Evolutionary conservation across 1,139 yeast genomes (phyloP).

Genomic region (Hansenula lynferdii): DNA sequence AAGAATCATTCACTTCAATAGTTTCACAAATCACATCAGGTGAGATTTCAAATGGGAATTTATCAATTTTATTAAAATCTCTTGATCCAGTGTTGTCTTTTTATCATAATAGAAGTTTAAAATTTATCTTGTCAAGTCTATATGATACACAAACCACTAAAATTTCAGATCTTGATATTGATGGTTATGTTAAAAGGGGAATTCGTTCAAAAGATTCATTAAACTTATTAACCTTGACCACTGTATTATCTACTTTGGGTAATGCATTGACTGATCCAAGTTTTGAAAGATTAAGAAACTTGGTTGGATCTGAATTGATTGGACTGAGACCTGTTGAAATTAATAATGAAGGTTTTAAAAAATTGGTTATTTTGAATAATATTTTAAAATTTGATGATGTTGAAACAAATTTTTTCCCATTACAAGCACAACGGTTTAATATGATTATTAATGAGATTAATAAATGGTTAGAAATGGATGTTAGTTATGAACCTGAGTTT

Average conservation of each 20-base stretch:
- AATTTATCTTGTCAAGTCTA: constrained; percentile 23
- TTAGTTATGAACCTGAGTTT: constrained; percentile 55
- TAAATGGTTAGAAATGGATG: constrained; percentile 57
- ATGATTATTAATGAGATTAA: constrained; percentile 52
- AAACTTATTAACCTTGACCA: constrained; percentile 33
- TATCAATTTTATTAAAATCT: constrained; percentile 1
- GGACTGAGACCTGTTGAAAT: constrained; percentile 45
- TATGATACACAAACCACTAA: constrained; percentile 27
- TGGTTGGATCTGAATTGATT: constrained; percentile 59
- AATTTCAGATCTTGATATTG: constrained; percentile 25
- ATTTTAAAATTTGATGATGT: constrained; percentile 36
- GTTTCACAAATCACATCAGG: constrained; percentile 7
- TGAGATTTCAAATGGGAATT: not conserved
- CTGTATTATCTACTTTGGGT: constrained; percentile 34
- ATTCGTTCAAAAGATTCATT: constrained; percentile 20
- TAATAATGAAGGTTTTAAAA: constrained; percentile 36
- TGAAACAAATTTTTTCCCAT: constrained; percentile 28
- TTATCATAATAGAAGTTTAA: constrained; percentile 25
- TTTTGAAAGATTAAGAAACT: constrained; percentile 53
- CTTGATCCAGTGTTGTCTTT: constrained; percentile 11
- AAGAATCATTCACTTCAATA: constrained; percentile 5
- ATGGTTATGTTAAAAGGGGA: constrained; percentile 26
- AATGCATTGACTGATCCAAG: constrained; percentile 32
- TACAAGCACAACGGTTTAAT: constrained; percentile 55
- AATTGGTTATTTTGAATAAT: constrained; percentile 45